Evolutionary conservation across 1,284 basidiomycete species (phyloP).

Genomic region (Erythrobasidium hasegawianum): DNA sequence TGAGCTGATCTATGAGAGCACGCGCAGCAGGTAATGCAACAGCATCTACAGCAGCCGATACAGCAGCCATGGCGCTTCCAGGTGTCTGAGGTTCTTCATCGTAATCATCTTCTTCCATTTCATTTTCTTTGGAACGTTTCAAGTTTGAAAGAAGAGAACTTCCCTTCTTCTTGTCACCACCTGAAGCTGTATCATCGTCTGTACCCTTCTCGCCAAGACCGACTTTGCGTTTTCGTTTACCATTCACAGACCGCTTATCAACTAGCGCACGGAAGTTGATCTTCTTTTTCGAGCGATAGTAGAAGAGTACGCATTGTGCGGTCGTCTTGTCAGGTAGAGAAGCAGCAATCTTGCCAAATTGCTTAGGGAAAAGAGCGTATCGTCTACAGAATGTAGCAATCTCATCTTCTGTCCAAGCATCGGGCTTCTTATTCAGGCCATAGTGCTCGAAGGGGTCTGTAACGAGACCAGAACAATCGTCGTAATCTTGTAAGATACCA

Average conservation of each 20-base stretch:
- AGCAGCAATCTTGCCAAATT: slow-evolving; percentile 82
- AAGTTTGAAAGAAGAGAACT: slow-evolving; percentile 47
- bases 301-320: slow-evolving; percentile 84
- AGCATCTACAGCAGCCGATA: slow-evolving; percentile 6
- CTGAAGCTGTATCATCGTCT: slow-evolving; percentile 33
- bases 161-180: slow-evolving; percentile 43
- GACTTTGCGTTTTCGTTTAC: slow-evolving; percentile 47
- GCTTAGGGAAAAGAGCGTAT: slow-evolving; percentile 83
- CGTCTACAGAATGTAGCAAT: slow-evolving; percentile 72
- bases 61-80: slow-evolving; percentile 19
- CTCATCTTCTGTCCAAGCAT: slow-evolving; percentile 85
- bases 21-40: slow-evolving; percentile 22
- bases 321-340: slow-evolving; percentile 79
- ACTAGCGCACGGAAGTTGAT: slow-evolving; percentile 76
- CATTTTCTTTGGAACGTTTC: slow-evolving; percentile 39
- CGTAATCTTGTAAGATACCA: slow-evolving; percentile 56
- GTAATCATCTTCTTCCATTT: slow-evolving; percentile 46
- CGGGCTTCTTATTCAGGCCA: slow-evolving; percentile 61
- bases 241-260: slow-evolving; percentile 40
- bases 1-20: slow-evolving; percentile 23
- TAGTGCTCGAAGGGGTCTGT: slow-evolving; percentile 75
- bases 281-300: slow-evolving; percentile 91
- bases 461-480: slow-evolving; percentile 80
- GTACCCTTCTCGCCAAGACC: slow-evolving; percentile 48
- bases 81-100: slow-evolving; percentile 42